These are phyloP conservation scores for Microdochium paspali DNA, from an alignment of 2,329 filamentous ascomycete species.

Conservation along the genomic window DNA sequence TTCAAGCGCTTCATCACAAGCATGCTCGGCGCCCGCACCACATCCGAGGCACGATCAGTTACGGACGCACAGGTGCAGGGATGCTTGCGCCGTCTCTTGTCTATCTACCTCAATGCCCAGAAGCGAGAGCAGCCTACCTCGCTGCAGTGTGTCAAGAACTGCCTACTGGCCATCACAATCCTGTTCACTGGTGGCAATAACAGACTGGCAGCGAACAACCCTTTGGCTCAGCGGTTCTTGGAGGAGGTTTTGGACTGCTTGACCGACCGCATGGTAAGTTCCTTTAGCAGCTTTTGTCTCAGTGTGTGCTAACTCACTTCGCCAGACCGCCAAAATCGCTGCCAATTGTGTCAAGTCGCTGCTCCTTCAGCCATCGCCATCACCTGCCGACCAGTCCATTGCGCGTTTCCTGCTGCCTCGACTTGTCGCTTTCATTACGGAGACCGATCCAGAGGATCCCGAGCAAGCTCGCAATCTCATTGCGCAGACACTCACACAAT, in stretches of 20 bases:
- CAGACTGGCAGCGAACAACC: constrained; percentile 64
- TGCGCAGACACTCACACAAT: constrained; percentile 67
- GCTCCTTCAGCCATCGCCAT: constrained; percentile 55
- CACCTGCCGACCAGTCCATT: constrained; percentile 62
- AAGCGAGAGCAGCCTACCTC: constrained; percentile 67
- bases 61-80: constrained; percentile 67
- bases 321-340: constrained; percentile 74
- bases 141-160: constrained; percentile 85
- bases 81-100: constrained; percentile 72
- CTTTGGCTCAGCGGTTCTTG: constrained; percentile 64
- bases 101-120: constrained; percentile 68
- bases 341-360: constrained; percentile 84
- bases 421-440: constrained; percentile 65
- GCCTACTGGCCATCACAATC: constrained; percentile 78
- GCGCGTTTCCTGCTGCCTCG: constrained; percentile 66
- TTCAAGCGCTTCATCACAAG: constrained; percentile 83
- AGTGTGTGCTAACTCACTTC: neutral
- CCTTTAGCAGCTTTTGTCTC: neutral
- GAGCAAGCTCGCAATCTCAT: constrained; percentile 65
- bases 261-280: constrained; percentile 57
- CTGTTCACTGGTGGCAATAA: constrained; percentile 75
- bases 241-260: constrained; percentile 81
- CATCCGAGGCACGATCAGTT: constrained; percentile 28
- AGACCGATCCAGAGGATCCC: constrained; percentile 65
- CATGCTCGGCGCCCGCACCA: constrained; percentile 44